Evolutionary conservation across 345 rosid species (phyloP), one percentile per base, ranked within the genome.

Genomic region (Eutrema heterophyllum): DNA sequence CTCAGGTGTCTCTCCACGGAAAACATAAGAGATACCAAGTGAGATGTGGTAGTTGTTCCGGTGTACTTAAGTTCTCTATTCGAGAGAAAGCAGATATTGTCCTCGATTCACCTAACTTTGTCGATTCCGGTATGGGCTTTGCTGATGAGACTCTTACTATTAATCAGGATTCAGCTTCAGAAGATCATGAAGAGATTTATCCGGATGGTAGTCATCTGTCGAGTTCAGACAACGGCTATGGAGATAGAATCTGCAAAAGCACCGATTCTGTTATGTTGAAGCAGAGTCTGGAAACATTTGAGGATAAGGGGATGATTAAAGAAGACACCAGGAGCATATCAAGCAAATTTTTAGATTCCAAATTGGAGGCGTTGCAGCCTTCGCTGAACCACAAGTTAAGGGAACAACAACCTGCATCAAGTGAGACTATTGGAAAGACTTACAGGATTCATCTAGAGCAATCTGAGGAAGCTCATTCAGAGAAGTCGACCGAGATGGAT

Each of bases 21-120:
- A 80, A 75, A 71, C 81, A 77, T 54, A 86, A 81, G 65, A 83
- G 71, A 69, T 91, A 88, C 81, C 81, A 39, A 73, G 87, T 94
- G 62, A 86, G 71, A 70, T 94, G 98, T 62, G 93, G 96, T 49
- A 84, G 88, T 66, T 94, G 98, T 70, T 81, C 84, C 14, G 77
- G 76, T 55, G 74, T 88, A 48, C 85, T 89, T 43, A 82, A 83
- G 81, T 87, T 89, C 63, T 88, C 88, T 7, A 74, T 78, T 68
- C 62, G 59, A 74, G 58, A 77, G 38, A 75, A 82, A 78, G 81
- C 39, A 44, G 89, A 84, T 78, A 81, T 79, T 24, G 79, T 84
- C 51, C 44, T 14, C 14, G 56, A 71, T 64, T 64, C 72, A 49
- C 80, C 76, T 46, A 26, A 24, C 57, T 58, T 64, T 56, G 56